A percentile compares a stretch with the other conserved stretches of the same genome.
Conservation (phyloP, 2,329 filamentous ascomycete species). For the Bipolaris zeicola region DNA sequence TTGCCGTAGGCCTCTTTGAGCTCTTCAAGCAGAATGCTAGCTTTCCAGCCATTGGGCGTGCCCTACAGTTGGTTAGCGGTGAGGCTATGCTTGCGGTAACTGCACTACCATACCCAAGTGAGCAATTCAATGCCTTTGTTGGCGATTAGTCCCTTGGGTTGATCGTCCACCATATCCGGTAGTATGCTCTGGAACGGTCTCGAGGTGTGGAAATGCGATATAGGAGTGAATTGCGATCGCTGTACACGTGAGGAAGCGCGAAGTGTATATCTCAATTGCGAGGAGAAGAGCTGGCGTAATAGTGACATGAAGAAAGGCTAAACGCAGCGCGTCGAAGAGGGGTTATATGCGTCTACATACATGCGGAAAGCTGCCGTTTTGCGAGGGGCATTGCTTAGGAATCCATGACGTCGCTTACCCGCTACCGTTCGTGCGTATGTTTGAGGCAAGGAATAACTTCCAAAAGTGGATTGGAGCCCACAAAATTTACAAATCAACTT, state of each 20-base stretch:
- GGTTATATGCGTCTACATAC: conserved; percentile 25
- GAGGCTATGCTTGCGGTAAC: background rate
- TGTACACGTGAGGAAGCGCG: conserved; percentile 20
- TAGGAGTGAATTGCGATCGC: conserved; percentile 12
- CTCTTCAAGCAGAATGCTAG: conserved; percentile 67
- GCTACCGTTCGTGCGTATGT: background rate
- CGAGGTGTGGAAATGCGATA: conserved; percentile 30
- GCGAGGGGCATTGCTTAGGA: conserved; percentile 13
- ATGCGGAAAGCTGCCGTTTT: conserved; percentile 3
- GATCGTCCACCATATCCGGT: conserved; percentile 37
- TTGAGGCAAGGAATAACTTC: background rate
- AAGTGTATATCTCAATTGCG: conserved; percentile 20
- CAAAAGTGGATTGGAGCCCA: background rate
- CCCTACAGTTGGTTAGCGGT: conserved; percentile 25
- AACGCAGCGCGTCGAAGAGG: conserved; percentile 24
- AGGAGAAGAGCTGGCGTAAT: conserved; percentile 21
- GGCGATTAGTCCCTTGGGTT: conserved; percentile 64
- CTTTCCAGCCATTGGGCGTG: conserved; percentile 59
- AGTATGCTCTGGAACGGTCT: conserved; percentile 21
- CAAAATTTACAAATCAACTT: background rate
- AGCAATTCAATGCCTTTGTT: conserved; percentile 69
- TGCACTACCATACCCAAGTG: conserved; percentile 50
- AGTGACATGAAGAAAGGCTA: conserved; percentile 26
- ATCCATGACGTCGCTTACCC: conserved; percentile 19
- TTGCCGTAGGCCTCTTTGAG: conserved; percentile 67